Evolutionary conservation across 164 flowering plant genomes (phyloP).

Genomic region (Sextonia rubra): DNA sequence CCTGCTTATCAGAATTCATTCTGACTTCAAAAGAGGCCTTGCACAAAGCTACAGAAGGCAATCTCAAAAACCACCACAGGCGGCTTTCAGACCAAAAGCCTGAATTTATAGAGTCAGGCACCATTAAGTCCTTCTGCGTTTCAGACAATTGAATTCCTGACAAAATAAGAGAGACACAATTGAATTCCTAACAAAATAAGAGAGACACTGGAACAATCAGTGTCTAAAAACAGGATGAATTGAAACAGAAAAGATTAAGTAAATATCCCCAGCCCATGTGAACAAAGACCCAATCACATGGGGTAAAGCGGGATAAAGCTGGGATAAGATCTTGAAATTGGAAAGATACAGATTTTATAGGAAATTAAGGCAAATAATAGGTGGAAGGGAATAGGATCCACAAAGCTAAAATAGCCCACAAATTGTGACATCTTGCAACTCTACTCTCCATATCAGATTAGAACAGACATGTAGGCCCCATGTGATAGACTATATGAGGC

Average conservation of each 20-base stretch:
- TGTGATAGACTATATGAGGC: too few relatives aligned
- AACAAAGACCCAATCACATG: not conserved
- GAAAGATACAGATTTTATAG: not conserved
- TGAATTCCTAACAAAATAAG: not conserved
- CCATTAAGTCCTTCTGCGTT: not conserved
- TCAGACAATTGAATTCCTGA: constrained; percentile 8
- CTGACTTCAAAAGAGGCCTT: not conserved
- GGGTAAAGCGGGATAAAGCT: not conserved
- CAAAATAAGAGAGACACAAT: not conserved
- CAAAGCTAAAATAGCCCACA: too few relatives aligned
- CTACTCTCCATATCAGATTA: too few relatives aligned
- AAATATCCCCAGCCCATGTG: not conserved
- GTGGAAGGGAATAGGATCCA: not conserved
- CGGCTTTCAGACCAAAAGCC: constrained; percentile 1
- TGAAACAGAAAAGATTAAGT: not conserved
- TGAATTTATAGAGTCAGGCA: not conserved
- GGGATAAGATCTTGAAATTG: not conserved
- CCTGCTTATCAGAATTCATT: not conserved
- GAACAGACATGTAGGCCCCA: too few relatives aligned
- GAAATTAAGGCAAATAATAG: not conserved
- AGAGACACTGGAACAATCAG: not conserved
- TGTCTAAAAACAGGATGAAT: not conserved
- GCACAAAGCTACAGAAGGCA: not conserved
- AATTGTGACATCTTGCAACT: too few relatives aligned
- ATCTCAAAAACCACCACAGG: not conserved